A percentile compares a stretch with the other conserved stretches of the same genome.
Conservation (phyloP, 2,329 filamentous ascomycete species). For the Epichloe festucae region DNA sequence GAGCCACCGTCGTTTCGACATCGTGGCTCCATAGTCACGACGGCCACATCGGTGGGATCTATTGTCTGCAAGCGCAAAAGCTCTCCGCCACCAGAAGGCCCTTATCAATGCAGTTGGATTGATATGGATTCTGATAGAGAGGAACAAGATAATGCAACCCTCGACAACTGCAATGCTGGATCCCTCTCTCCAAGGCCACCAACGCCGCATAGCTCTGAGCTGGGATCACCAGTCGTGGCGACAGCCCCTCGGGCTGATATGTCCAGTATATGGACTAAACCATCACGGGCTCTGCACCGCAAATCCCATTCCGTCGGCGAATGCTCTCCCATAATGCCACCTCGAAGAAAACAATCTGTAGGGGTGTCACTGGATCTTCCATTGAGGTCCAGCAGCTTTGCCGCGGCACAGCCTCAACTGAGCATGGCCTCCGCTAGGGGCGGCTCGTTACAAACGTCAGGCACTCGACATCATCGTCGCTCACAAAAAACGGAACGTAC, state of each 20-base stretch:
- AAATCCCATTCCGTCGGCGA: slow-evolving; percentile 15
- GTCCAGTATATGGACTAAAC: background rate
- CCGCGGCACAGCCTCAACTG: background rate
- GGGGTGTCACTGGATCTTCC: slow-evolving; percentile 12
- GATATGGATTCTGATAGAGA: slow-evolving; percentile 24
- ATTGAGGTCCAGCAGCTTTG: background rate
- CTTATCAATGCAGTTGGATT: slow-evolving; percentile 23
- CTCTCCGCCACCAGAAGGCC: slow-evolving; percentile 9
- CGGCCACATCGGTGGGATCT: slow-evolving; percentile 23
- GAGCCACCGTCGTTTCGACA: slow-evolving; percentile 20
- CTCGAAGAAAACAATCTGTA: slow-evolving; percentile 7
- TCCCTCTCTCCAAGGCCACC: slow-evolving; percentile 19
- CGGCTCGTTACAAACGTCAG: background rate
- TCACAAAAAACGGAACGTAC: background rate
- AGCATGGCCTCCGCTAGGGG: background rate
- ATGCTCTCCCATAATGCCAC: background rate
- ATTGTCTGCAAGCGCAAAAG: slow-evolving; percentile 13
- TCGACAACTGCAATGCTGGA: slow-evolving; percentile 2
- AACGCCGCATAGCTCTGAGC: slow-evolving; percentile 14
- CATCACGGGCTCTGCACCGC: slow-evolving; percentile 7
- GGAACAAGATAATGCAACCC: slow-evolving; percentile 8
- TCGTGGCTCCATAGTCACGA: slow-evolving; percentile 23
- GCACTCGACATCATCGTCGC: background rate
- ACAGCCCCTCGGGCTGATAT: background rate
- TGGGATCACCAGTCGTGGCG: background rate